phyloP scores from a whole-genome alignment of 2,329 filamentous ascomycete species.

The Samsoniella hepiali region DNA sequence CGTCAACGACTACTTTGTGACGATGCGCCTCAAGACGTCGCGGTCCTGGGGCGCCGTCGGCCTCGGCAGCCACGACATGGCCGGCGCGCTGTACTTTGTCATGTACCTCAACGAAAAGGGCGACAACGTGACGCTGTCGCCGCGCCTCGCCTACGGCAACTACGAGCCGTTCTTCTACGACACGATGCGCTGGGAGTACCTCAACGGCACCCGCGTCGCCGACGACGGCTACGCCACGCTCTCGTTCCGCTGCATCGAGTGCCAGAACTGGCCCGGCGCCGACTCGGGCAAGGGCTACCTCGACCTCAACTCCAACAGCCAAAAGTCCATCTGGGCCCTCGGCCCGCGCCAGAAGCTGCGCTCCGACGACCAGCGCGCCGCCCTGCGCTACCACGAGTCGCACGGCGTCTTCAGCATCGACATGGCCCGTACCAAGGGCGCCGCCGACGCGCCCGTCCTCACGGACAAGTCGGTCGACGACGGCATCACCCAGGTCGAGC shows the following conservation, averaged over 20 bases:
- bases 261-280: slow-evolving; percentile 45
- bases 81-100: slow-evolving; percentile 51
- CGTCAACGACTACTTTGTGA: slow-evolving; percentile 51
- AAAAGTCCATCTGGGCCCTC: slow-evolving; percentile 54
- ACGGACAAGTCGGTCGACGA: slow-evolving; percentile 32
- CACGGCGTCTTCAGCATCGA: slow-evolving; percentile 57
- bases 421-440: slow-evolving; percentile 48
- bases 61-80: slow-evolving; percentile 51
- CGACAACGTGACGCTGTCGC: slow-evolving; percentile 54
- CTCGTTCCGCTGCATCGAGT: slow-evolving; percentile 49
- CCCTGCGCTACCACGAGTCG: slow-evolving; percentile 49
- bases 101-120: slow-evolving; percentile 47
- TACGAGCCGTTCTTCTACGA: slow-evolving; percentile 49
- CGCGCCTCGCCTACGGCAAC: slow-evolving; percentile 48
- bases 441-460: slow-evolving; percentile 40
- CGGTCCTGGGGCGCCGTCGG: slow-evolving; percentile 54
- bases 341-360: slow-evolving; percentile 45
- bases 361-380: slow-evolving; percentile 42
- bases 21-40: slow-evolving; percentile 44
- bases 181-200: slow-evolving; percentile 41
- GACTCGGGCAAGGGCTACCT: slow-evolving; percentile 39
- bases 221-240: slow-evolving; percentile 45
- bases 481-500: slow-evolving; percentile 34
- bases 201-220: slow-evolving; percentile 49
- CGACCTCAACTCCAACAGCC: slow-evolving; percentile 45